Base-by-base conservation (phyloP, 129 eudicot genomes). In the Artemisia argyi region DNA sequence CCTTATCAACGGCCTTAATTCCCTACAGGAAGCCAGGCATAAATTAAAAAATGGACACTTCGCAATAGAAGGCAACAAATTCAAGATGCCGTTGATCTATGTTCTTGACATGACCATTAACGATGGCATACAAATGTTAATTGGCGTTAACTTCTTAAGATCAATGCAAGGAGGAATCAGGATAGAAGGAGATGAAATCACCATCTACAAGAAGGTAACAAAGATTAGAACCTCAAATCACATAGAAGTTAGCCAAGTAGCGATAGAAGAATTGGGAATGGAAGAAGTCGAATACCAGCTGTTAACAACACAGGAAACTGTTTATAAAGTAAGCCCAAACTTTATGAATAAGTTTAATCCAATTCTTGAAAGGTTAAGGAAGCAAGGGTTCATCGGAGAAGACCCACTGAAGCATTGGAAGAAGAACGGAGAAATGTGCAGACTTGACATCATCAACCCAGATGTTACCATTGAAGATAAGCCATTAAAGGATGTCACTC, bases 321-420 rank as follows among this genome's bases (percentile, higher is more conserved):
- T 24, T 24, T 24, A 24, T 24, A 24, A 24, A 24, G 26, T 24
- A 1, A 24, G 26, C 26, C 26, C 26, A 1, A 24, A 24, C 26
- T 28, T 28, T 3, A 28, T 3, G 5, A 28, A 3, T 3, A 28
- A 28, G 3, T 28, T 28, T 0, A 3, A 2, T 0, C 32, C 32
- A 3, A 3, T 28, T 3, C 5, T 28, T 3, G 32, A 28, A 28
- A 1, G 9, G 3, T 54, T 54, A 16, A n/a, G 16, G 13, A 2
- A 5, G 3, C 60, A 54, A 54, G 60, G 60, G 2, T 54, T 3
- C 7, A 54, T 54, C 0, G 68, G 68, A 0, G 68, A 63, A 15
- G 68, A 63, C 7, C 68, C 68, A 3, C 28, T 63, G 17, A 30
- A 63, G 2, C 68, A 63, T n/a, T 63, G 68, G 68, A 63, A 63